Evolutionary conservation across 305 asterid species (phyloP).

Genomic region (Fraxinus angustifolia): DNA sequence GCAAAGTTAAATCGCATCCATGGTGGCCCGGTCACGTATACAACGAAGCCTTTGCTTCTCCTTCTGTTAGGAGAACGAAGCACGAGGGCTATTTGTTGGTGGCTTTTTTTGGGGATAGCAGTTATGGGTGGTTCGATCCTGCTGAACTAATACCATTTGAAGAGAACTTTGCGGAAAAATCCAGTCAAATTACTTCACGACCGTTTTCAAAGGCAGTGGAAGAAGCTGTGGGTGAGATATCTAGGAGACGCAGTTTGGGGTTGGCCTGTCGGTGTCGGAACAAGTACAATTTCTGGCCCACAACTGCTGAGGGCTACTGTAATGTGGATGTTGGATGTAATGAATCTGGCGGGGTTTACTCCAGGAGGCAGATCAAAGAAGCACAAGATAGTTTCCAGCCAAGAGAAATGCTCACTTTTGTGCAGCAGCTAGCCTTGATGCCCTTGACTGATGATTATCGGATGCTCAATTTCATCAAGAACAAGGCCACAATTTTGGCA

Average conservation of each 20-base stretch:
- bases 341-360: constrained; percentile 55
- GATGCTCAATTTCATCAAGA: constrained; percentile 48
- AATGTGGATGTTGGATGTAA: constrained; percentile 59
- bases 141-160: constrained; percentile 75
- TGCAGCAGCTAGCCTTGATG: constrained; percentile 52
- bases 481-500: constrained; percentile 64
- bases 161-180: constrained; percentile 65
- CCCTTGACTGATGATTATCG: constrained; percentile 39
- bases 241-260: constrained; percentile 64
- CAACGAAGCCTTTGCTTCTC: constrained; percentile 61
- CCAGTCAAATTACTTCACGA: constrained; percentile 49
- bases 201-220: constrained; percentile 61
- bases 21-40: constrained; percentile 97
- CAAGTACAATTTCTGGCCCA: constrained; percentile 52
- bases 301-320: constrained; percentile 50
- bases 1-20: constrained; percentile 92
- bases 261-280: constrained; percentile 75
- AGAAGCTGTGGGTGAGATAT: constrained; percentile 80
- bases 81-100: constrained; percentile 75
- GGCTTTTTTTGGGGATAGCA: constrained; percentile 82
- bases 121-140: constrained; percentile 91
- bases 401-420: constrained; percentile 48
- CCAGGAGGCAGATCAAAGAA: constrained; percentile 57
- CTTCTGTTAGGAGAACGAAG: constrained; percentile 66
- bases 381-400: constrained; percentile 64